phyloP scores from a whole-genome alignment of 371 early-diverging fungal genomes.

The Circinella minor region DNA sequence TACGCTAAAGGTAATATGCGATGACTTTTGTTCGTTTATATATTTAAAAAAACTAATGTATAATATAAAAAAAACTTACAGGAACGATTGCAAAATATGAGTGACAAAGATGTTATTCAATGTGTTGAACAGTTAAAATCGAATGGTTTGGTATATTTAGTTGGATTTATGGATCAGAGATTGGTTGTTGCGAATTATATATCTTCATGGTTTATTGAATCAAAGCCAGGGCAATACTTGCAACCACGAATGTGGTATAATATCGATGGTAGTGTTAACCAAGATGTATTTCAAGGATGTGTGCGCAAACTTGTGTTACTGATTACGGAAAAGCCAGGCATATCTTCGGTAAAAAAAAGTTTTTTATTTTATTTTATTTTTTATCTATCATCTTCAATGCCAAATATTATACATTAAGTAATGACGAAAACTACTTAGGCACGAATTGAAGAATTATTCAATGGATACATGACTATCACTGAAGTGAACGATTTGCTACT shows the following conservation, averaged over 20 bases:
- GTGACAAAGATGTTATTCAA: neutral
- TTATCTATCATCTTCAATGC: neutral
- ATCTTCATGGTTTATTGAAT: neutral
- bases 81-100: neutral
- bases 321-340: slow-evolving; percentile 12
- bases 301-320: slow-evolving; percentile 3
- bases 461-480: slow-evolving; percentile 8
- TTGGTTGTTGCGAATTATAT: neutral
- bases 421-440: neutral
- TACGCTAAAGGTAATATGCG: slow-evolving; percentile 4
- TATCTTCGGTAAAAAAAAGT: slow-evolving; percentile 6
- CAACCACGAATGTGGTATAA: slow-evolving; percentile 17
- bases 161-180: slow-evolving; percentile 2
- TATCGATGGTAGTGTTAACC: slow-evolving; percentile 9
- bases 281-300: slow-evolving; percentile 14
- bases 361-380: too few relatives aligned
- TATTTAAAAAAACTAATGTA: neutral
- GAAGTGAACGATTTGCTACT: slow-evolving; percentile 1
- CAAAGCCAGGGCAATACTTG: neutral
- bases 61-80: neutral
- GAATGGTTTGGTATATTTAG: neutral
- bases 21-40: neutral
- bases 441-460: neutral
- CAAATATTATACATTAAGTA: neutral
- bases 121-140: neutral